These are phyloP conservation scores for Marsdenia floribunda DNA, from an alignment of 257 asterid species.

Conservation along the genomic window DNA sequence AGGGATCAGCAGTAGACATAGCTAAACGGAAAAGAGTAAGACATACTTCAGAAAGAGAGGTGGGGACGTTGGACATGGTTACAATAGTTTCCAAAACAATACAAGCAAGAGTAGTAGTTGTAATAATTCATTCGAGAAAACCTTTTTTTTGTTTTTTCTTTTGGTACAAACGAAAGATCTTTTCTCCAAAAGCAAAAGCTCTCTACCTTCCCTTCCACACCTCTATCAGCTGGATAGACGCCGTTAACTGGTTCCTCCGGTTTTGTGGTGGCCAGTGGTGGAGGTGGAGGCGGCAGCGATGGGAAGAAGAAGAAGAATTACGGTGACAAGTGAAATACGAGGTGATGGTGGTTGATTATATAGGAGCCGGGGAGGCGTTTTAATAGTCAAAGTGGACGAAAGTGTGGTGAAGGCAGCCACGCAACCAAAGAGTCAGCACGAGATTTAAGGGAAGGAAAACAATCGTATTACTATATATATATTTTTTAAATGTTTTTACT, in stretches of 20 bases:
- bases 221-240: background rate
- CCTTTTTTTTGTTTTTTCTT: no score
- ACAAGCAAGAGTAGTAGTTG: background rate
- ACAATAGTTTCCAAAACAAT: no score
- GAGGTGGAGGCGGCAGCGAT: background rate
- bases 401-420: conserved; percentile 1
- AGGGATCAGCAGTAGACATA: conserved; percentile 71
- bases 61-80: conserved; percentile 48
- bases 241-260: background rate
- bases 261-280: conserved; percentile 1
- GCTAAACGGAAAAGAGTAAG: conserved; percentile 53
- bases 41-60: conserved; percentile 49
- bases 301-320: background rate
- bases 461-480: background rate
- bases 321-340: background rate
- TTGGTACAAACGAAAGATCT: background rate
- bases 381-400: conserved; percentile 10
- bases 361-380: background rate
- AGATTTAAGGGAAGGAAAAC: background rate
- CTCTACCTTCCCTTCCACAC: background rate
- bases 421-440: background rate
- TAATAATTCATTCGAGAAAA: conserved; percentile 26
- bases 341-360: background rate
- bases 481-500: no score
- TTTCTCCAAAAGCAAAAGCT: background rate